Evolutionary conservation across 129 eudicot species (phyloP).

Genomic region (Centrapalus pauciflorus): DNA sequence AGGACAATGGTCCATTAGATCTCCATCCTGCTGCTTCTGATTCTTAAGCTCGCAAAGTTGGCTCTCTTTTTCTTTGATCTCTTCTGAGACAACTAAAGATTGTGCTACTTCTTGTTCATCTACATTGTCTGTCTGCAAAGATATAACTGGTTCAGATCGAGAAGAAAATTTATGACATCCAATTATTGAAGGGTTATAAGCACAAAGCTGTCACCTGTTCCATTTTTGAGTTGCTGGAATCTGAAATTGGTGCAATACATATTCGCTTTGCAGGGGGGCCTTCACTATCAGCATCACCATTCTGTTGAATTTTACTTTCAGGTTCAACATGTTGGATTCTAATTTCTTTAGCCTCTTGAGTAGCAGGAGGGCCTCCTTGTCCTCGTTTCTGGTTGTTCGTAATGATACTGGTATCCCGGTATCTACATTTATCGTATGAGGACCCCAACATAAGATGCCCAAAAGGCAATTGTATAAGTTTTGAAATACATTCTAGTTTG

Average conservation of each 20-base stretch:
- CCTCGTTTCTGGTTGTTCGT: constrained; percentile 25
- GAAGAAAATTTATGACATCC: background rate
- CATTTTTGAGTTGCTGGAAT: constrained; percentile 38
- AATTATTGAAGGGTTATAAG: constrained; percentile 2
- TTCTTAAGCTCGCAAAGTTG: constrained; percentile 30
- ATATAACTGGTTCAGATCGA: background rate
- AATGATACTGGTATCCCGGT: constrained; percentile 29
- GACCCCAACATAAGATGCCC: constrained; percentile 93
- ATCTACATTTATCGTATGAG: constrained; percentile 28
- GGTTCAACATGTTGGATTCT: constrained; percentile 29
- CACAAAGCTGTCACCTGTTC: constrained; percentile 42
- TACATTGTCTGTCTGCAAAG: constrained; percentile 22
- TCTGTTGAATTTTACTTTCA: constrained; percentile 38
- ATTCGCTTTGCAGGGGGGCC: constrained; percentile 57
- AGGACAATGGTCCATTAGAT: constrained; percentile 34
- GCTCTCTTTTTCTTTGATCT: constrained; percentile 29
- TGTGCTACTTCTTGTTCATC: constrained; percentile 21
- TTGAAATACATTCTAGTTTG: constrained; percentile 81
- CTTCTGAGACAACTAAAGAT: constrained; percentile 39
- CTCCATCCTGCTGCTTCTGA: constrained; percentile 42
- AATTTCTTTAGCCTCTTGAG: constrained; percentile 32
- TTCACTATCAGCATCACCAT: constrained; percentile 45
- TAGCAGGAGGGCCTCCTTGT: constrained; percentile 29
- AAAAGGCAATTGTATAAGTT: constrained; percentile 83
- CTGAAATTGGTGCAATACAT: constrained; percentile 43